These are phyloP conservation scores for Dipodascus albidus DNA, from an alignment of 805 yeast genomes.

Conservation along the genomic window DNA sequence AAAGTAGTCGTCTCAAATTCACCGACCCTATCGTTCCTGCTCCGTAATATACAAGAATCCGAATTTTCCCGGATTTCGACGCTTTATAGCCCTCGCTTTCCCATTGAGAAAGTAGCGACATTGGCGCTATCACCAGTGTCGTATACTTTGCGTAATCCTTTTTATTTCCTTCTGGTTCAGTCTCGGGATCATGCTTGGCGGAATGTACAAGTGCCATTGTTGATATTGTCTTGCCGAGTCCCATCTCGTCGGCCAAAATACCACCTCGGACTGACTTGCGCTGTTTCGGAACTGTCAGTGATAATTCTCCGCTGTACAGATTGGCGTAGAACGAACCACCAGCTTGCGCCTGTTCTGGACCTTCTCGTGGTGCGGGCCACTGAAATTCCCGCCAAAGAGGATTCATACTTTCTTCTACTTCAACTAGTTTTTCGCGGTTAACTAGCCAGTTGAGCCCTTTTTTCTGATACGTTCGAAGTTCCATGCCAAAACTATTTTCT, in stretches of 20 bases:
- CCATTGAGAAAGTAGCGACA: conserved; percentile 91
- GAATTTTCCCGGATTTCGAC: conserved; percentile 16
- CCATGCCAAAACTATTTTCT: conserved; percentile 42
- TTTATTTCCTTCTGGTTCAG: conserved; percentile 1
- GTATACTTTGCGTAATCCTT: conserved; percentile 42
- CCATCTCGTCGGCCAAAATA: conserved; percentile 93
- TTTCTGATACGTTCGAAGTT: conserved; percentile 65
- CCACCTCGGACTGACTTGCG: conserved; percentile 64
- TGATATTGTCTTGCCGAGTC: conserved; percentile 86
- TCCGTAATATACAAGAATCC: conserved; percentile 59
- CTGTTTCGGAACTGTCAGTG: conserved; percentile 54
- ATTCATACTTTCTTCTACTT: conserved; percentile 42
- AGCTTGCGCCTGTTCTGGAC: conserved; percentile 8
- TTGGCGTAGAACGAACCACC: conserved; percentile 52
- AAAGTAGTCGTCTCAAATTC: conserved; percentile 35
- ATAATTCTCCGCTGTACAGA: conserved; percentile 68
- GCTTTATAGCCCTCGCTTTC: conserved; percentile 62
- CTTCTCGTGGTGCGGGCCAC: conserved; percentile 47
- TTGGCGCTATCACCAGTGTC: conserved; percentile 76
- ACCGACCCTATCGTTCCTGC: conserved; percentile 32
- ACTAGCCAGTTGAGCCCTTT: conserved; percentile 87
- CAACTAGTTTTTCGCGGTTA: conserved; percentile 48
- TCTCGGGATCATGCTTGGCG: conserved; percentile 20
- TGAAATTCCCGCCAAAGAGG: conserved; percentile 75
- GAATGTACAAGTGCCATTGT: conserved; percentile 62